Evolutionary conservation across 805 yeast genomes (phyloP).

Genomic region (Yamadazyma endophytica): DNA sequence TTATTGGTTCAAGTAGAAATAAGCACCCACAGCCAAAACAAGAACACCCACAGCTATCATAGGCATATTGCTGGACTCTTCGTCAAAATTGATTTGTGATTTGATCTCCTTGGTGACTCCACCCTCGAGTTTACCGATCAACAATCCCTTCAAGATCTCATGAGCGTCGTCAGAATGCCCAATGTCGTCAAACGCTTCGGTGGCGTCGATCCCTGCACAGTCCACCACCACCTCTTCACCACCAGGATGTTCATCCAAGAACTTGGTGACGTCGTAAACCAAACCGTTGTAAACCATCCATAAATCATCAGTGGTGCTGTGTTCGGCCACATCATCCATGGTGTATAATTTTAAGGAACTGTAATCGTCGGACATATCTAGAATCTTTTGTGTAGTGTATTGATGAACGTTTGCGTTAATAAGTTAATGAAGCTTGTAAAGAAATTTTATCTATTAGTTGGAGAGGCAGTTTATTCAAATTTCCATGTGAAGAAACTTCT

Average conservation of each 20-base stretch:
- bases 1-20: constrained; percentile 26
- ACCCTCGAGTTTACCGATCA: constrained; percentile 78
- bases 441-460: too few relatives aligned
- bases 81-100: constrained; percentile 16
- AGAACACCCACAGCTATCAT: constrained; percentile 31
- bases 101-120: constrained; percentile 35
- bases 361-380: too few relatives aligned
- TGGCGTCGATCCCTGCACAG: constrained; percentile 41
- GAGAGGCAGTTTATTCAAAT: too few relatives aligned
- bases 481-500: constrained; percentile 1
- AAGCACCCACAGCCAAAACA: constrained; percentile 38
- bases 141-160: constrained; percentile 62
- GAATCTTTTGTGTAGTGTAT: constrained; percentile 8
- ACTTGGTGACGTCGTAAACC: constrained; percentile 37
- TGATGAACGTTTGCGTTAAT: not conserved
- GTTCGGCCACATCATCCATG: constrained; percentile 45
- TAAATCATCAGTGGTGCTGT: constrained; percentile 36
- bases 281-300: constrained; percentile 44
- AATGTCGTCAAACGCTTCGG: constrained; percentile 60
- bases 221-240: constrained; percentile 45
- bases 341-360: constrained; percentile 49
- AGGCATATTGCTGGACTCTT: constrained; percentile 18
- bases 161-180: constrained; percentile 98
- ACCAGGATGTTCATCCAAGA: constrained; percentile 47
- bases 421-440: not conserved